phyloP scores from a whole-genome alignment of 495 filamentous ascomycete species.

The Xylaria curta region DNA sequence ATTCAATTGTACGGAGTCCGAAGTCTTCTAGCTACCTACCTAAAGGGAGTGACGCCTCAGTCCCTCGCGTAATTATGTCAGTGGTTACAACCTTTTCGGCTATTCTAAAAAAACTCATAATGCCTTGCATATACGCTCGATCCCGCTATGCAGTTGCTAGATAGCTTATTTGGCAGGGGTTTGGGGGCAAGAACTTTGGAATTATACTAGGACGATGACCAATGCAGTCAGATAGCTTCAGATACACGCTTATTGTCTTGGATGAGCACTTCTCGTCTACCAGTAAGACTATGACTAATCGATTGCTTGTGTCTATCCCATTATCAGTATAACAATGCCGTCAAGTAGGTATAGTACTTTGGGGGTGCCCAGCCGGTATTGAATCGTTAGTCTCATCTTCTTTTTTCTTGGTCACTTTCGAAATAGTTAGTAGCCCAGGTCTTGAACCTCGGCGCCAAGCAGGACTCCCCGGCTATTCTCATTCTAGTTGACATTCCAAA shows the following conservation, averaged over 20 bases:
- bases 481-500: background rate
- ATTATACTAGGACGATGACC: conserved; percentile 8
- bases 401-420: background rate
- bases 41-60: conserved; percentile 9
- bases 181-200: background rate
- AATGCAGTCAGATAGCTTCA: conserved; percentile 21
- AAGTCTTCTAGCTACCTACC: conserved; percentile 1
- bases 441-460: conserved; percentile 8
- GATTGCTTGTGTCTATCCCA: background rate
- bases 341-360: background rate
- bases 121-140: conserved; percentile 7
- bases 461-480: background rate
- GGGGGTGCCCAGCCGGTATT: background rate
- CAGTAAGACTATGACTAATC: conserved; percentile 10
- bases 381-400: conserved; percentile 12
- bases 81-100: background rate
- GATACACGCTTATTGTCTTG: conserved; percentile 11
- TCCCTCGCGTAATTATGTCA: background rate
- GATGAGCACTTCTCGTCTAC: conserved; percentile 6
- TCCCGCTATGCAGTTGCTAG: conserved; percentile 7
- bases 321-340: conserved; percentile 3
- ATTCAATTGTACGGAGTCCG: background rate
- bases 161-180: conserved; percentile 8
- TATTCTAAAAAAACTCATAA: conserved; percentile 11
- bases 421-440: conserved; percentile 2